Percentiles rank a stretch among this genome's conserved stretches.
phyloP scores from a whole-genome alignment of 1,139 yeast species.

The Sugiyamaella novakii region DNA sequence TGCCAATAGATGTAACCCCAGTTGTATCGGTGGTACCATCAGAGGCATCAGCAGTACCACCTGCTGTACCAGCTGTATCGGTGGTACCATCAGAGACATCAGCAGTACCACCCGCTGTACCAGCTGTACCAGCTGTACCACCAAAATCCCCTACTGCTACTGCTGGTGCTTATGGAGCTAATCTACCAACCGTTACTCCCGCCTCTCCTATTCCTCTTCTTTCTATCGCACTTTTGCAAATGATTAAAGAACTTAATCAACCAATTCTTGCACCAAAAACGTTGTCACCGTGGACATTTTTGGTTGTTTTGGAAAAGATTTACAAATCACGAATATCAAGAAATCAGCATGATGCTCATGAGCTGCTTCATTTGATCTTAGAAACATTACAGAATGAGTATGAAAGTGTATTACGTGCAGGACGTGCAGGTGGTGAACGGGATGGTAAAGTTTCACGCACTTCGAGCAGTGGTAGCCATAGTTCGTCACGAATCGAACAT shows the following conservation, averaged over 20 bases:
- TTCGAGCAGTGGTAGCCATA: slow-evolving; percentile 24
- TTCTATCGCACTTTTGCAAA: slow-evolving; percentile 52
- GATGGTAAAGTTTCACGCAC: too few species aligned
- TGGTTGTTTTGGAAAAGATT: slow-evolving; percentile 73
- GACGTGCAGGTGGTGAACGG: not conserved
- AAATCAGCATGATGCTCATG: slow-evolving; percentile 94
- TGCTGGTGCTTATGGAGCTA: not conserved
- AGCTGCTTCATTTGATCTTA: slow-evolving; percentile 73
- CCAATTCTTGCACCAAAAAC: slow-evolving; percentile 58
- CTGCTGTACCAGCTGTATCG: too few species aligned
- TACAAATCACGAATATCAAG: slow-evolving; percentile 75
- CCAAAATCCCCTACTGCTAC: not conserved
- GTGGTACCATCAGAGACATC: not conserved
- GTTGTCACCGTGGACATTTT: slow-evolving; percentile 75
- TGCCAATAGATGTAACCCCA: too few species aligned
- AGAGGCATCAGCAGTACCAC: too few species aligned
- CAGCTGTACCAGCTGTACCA: not conserved
- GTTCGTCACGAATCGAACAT: not conserved
- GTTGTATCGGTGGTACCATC: too few species aligned
- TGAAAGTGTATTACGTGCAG: slow-evolving; percentile 40
- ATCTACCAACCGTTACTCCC: not conserved
- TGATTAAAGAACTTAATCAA: slow-evolving; percentile 63
- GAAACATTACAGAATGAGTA: slow-evolving; percentile 78
- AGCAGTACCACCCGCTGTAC: not conserved
- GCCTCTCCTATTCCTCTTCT: slow-evolving; percentile 16